phyloP scores from a whole-genome alignment of 2,329 filamentous ascomycete genomes.

The Fusarium luffae region DNA sequence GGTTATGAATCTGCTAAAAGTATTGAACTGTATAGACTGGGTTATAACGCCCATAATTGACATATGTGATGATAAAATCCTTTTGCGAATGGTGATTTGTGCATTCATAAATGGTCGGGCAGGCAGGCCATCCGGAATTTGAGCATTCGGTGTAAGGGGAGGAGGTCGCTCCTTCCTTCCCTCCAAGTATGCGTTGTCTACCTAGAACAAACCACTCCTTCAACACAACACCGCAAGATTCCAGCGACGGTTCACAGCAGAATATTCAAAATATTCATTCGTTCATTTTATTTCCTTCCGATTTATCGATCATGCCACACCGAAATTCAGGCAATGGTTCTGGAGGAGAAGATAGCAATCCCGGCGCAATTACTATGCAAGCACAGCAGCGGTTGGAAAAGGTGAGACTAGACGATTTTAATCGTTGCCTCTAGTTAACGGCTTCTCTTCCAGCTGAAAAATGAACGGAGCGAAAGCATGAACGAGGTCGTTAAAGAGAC shows the following conservation, averaged over 20 bases:
- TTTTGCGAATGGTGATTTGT: neutral
- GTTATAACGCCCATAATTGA: constrained; percentile 12
- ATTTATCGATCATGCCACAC: constrained; percentile 23
- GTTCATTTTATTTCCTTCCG: neutral
- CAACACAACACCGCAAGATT: neutral
- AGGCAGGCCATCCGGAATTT: neutral
- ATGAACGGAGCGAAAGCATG: constrained; percentile 45
- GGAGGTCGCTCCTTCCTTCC: constrained; percentile 18
- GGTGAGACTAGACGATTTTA: constrained; percentile 17
- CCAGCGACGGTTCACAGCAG: too few relatives aligned
- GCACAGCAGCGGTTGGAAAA: constrained; percentile 46
- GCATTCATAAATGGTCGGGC: neutral
- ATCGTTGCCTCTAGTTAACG: neutral
- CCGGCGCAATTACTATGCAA: constrained; percentile 39
- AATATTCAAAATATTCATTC: neutral
- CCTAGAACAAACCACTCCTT: neutral
- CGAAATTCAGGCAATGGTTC: constrained; percentile 29
- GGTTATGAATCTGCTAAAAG: constrained; percentile 42
- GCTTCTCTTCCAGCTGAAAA: constrained; percentile 44
- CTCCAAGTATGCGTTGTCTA: neutral
- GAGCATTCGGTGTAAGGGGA: neutral
- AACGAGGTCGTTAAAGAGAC: constrained; percentile 41
- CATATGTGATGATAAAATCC: constrained; percentile 3
- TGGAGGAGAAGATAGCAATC: constrained; percentile 37
- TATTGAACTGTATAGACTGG: constrained; percentile 28